phyloP scores from a whole-genome alignment of 1,284 basidiomycete genomes.

The Sanghuangporus sanghuang region DNA sequence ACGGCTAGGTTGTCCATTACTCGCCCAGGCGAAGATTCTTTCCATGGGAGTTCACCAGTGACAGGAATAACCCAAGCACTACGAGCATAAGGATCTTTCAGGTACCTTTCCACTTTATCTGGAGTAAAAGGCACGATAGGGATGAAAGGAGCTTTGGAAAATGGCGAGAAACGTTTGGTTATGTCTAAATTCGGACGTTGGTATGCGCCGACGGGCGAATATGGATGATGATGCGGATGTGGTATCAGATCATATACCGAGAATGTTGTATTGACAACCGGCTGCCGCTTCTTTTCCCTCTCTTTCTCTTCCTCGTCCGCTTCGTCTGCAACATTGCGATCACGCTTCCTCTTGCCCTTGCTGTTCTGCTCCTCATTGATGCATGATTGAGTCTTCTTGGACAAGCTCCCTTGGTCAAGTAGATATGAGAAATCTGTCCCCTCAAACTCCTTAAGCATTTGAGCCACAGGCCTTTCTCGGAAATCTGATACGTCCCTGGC shows the following conservation, averaged over 20 bases:
- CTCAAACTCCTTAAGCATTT: slow-evolving; percentile 39
- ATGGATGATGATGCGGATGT: slow-evolving; percentile 15
- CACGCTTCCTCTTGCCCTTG: slow-evolving; percentile 17
- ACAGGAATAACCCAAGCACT: slow-evolving; percentile 61
- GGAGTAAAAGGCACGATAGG: slow-evolving; percentile 40
- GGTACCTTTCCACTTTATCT: slow-evolving; percentile 25
- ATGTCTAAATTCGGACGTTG: neutral
- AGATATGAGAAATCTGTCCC: slow-evolving; percentile 26
- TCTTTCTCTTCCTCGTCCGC: slow-evolving; percentile 18
- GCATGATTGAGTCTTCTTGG: slow-evolving; percentile 9
- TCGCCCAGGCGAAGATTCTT: slow-evolving; percentile 38
- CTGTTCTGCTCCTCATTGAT: slow-evolving; percentile 19
- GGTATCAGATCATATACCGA: slow-evolving; percentile 32
- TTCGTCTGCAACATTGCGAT: slow-evolving; percentile 24
- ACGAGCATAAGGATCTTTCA: slow-evolving; percentile 34
- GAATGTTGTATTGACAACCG: slow-evolving; percentile 24
- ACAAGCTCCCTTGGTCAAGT: neutral
- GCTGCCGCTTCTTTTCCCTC: slow-evolving; percentile 20
- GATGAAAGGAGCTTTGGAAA: slow-evolving; percentile 25
- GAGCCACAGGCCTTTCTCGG: slow-evolving; percentile 29
- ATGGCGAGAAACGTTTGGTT: slow-evolving; percentile 9
- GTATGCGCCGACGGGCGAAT: slow-evolving; percentile 19
- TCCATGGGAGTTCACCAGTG: slow-evolving; percentile 50
- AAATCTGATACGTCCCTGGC: slow-evolving; percentile 23
- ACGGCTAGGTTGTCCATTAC: slow-evolving; percentile 28